Base-by-base conservation (phyloP, 2,329 filamentous ascomycete genomes). In the Cladosporium sphaerospermum region DNA sequence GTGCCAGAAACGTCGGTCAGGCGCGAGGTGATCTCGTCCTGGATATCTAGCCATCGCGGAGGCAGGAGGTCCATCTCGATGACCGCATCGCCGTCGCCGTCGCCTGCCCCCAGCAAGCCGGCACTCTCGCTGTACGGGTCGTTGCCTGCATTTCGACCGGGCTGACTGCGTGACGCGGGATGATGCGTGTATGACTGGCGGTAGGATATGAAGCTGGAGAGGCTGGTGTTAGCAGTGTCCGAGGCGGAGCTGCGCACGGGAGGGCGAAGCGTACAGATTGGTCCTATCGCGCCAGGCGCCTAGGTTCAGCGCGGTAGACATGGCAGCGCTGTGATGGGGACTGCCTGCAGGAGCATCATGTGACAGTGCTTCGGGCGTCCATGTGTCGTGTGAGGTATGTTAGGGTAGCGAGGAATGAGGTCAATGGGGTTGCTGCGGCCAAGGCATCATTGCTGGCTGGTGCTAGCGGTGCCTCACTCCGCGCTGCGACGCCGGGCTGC, bases 61-160 rank as follows among this genome's bases (percentile, higher is more conserved):
- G 93, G 93, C 14, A 99, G 78, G 37, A 96, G 76, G 71, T 97
- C 92, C 93, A 99, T 97, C 76, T 99, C 93, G 64, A 99, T 97
- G 54, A 99, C 84, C 16, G 89, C 88, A 71, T 97, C 92, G 67
- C 90, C 90, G 72, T 96, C 89, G 69, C 95, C 88, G 14, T 65
- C 63, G 64, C 81, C 83, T 52, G 83, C 79, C 57, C 90, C 88
- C 68, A 99, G 87, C 64, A 99, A 86, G 39, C 92, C 90, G 60
- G 89, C 87, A 55, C 83, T 80, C 72, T 89, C 85, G 66, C 67
- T 68, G 59, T 71, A 79, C 11, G 45, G 53, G 32, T 43, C 42
- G 41, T 55, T 50, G 57, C 75, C 79, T 57, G 77, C 71, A 53
- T 80, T 72, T 8, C 51, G 51, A 36, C 48, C 16, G 13, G 48